These are phyloP conservation scores for Paracamarosporium sp. DNA, from an alignment of 2,329 filamentous ascomycete species.

Conservation along the genomic window DNA sequence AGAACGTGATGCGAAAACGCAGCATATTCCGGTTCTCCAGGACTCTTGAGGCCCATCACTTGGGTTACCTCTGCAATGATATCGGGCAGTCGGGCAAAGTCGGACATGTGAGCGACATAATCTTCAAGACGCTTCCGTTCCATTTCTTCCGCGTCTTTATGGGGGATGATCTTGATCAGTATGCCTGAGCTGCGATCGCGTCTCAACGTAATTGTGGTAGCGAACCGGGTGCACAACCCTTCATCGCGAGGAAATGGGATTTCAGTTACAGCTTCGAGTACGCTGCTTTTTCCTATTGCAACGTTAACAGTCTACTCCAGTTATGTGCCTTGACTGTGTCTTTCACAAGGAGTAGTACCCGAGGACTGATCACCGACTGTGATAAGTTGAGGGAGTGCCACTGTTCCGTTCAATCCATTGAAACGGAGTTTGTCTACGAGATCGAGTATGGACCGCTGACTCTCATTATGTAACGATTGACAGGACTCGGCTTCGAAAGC, in stretches of 20 bases:
- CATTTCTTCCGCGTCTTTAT: conserved; percentile 40
- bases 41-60: conserved; percentile 54
- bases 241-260: conserved; percentile 66
- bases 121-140: too few species aligned
- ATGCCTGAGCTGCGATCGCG: conserved; percentile 29
- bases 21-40: conserved; percentile 20
- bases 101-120: too few species aligned
- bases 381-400: conserved; percentile 40
- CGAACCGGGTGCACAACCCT: conserved; percentile 65
- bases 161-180: conserved; percentile 43
- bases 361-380: conserved; percentile 66
- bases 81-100: conserved; percentile 51
- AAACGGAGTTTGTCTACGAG: conserved; percentile 60
- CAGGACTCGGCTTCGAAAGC: too few species aligned
- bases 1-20: conserved; percentile 53
- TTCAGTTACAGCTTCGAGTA: conserved; percentile 68
- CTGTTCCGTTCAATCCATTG: conserved; percentile 49
- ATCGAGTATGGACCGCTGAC: conserved; percentile 58
- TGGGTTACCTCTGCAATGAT: conserved; percentile 62
- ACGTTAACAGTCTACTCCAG: too few species aligned
- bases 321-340: too few species aligned
- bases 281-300: conserved; percentile 72
- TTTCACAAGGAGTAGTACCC: too few species aligned
- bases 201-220: conserved; percentile 58
- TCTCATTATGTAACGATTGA: conserved; percentile 55